phyloP scores from a whole-genome alignment of 2,329 filamentous ascomycete species.

The Beauveria asiatica region DNA sequence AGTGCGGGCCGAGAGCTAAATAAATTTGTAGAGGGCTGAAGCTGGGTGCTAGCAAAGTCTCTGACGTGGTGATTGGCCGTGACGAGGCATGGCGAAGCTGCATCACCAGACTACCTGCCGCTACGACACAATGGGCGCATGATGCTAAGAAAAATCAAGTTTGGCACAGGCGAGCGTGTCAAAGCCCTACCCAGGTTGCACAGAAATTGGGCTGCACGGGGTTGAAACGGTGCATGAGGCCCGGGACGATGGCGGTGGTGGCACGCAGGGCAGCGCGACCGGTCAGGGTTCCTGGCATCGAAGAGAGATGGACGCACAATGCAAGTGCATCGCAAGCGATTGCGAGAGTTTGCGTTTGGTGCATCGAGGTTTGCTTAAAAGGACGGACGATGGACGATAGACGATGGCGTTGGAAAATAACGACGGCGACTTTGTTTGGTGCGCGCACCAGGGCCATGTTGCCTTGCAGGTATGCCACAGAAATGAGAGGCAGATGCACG shows the following conservation, averaged over 20 bases:
- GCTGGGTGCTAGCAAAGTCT: not conserved
- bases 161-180: not conserved
- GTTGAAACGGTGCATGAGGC: not conserved
- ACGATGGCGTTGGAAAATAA: not conserved
- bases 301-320: not conserved
- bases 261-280: not conserved
- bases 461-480: slow-evolving; percentile 4
- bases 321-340: not conserved
- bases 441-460: not conserved
- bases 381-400: not conserved
- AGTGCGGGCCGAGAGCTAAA: not conserved
- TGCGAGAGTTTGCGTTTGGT: not conserved
- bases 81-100: not conserved
- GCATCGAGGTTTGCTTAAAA: not conserved
- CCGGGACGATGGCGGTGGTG: not conserved
- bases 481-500: not conserved
- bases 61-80: not conserved
- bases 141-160: not conserved
- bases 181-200: not conserved
- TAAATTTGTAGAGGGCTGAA: not conserved
- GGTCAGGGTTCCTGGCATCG: not conserved
- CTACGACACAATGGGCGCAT: not conserved
- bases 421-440: not conserved
- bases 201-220: not conserved
- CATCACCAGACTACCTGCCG: not conserved